These are phyloP conservation scores for Talaromyces sp. DNA, from an alignment of 2,329 filamentous ascomycete genomes.

Conservation along the genomic window DNA sequence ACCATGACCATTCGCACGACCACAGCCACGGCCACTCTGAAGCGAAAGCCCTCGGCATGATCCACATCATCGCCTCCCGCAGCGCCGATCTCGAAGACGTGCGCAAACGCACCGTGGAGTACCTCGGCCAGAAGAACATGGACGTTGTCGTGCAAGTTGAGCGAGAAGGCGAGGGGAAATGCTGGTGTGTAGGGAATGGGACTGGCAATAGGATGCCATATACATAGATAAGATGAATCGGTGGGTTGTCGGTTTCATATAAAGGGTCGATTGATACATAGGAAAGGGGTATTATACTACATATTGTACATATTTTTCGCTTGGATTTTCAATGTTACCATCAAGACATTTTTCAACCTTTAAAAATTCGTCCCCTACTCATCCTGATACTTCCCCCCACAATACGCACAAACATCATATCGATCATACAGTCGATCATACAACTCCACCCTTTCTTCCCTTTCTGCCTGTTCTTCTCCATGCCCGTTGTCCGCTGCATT, in stretches of 20 bases:
- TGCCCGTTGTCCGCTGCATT: neutral
- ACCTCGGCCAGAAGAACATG: conserved; percentile 65
- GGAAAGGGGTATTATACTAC: neutral
- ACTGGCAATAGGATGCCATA: conserved; percentile 11
- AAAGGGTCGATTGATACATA: neutral
- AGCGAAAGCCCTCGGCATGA: conserved; percentile 64
- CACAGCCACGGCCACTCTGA: conserved; percentile 16
- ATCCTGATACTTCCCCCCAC: conserved; percentile 28
- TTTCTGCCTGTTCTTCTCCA: conserved; percentile 8
- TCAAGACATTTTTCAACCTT: neutral
- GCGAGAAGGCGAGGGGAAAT: conserved; percentile 65
- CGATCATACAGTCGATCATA: conserved; percentile 22
- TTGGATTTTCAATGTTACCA: neutral
- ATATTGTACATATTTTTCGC: neutral
- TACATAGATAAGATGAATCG: neutral
- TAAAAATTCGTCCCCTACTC: neutral
- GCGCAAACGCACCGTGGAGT: conserved; percentile 66
- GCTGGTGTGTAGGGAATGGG: conserved; percentile 53
- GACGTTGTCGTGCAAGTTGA: conserved; percentile 86
- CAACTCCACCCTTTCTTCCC: conserved; percentile 1
- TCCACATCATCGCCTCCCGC: conserved; percentile 38
- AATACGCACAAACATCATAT: conserved; percentile 32
- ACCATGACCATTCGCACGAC: conserved; percentile 11
- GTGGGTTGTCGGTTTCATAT: neutral
- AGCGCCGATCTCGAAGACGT: conserved; percentile 76